These are phyloP conservation scores for Endotrypanum monterogeii DNA, from an alignment of 208 protist genomes.

Conservation along the genomic window DNA sequence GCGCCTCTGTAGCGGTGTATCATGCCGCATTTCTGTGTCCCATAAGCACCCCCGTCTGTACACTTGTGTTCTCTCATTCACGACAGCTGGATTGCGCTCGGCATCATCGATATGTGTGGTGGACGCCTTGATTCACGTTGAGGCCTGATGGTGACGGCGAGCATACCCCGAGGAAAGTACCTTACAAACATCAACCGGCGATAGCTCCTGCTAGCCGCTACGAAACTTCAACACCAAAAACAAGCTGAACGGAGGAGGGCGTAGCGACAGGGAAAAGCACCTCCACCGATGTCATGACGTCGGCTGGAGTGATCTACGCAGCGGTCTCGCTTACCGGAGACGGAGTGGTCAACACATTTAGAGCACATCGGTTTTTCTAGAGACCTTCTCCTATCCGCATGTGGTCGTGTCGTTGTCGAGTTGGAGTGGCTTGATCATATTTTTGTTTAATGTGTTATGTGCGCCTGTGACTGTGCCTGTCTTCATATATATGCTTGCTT, in stretches of 20 bases:
- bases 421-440: constrained; percentile 21
- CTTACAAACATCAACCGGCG: constrained; percentile 14
- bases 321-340: constrained; percentile 45
- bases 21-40: too few species aligned
- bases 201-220: too few species aligned
- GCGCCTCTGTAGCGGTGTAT: too few species aligned
- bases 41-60: too few species aligned
- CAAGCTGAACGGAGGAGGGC: background rate
- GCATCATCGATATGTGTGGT: background rate
- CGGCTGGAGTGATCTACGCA: background rate
- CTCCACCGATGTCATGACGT: background rate
- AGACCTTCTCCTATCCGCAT: constrained; percentile 14
- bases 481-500: background rate
- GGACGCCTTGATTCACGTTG: constrained; percentile 10
- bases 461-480: background rate
- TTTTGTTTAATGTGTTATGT: too few species aligned
- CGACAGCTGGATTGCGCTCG: background rate
- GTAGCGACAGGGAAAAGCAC: background rate
- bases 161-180: constrained; percentile 11
- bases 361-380: constrained; percentile 48
- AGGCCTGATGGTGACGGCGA: constrained; percentile 6
- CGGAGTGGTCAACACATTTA: constrained; percentile 35
- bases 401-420: constrained; percentile 12
- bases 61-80: background rate
- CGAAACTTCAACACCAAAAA: too few species aligned